Evolutionary conservation across 2,329 filamentous ascomycete species (phyloP).

Genomic region (Aspergillus sp.): DNA sequence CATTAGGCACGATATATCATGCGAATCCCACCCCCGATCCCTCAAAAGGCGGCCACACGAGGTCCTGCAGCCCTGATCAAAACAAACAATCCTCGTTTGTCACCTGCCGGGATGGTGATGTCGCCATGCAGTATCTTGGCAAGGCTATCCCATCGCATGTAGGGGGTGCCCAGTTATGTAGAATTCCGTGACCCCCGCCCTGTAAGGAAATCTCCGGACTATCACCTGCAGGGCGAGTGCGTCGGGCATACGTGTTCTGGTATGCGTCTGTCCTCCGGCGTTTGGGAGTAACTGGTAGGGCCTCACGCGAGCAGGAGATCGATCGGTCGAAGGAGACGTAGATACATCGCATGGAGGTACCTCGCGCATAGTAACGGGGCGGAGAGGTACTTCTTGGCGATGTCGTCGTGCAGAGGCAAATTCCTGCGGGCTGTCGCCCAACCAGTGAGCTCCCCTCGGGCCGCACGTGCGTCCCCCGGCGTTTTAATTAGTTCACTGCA

Average conservation of each 20-base stretch:
- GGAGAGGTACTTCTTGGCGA: too few species aligned
- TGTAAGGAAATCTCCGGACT: constrained; percentile 8
- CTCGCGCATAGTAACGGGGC: too few species aligned
- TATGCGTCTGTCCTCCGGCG: too few species aligned
- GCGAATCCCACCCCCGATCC: neutral
- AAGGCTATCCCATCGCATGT: neutral
- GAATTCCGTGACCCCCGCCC: constrained; percentile 11
- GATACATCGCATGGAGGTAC: too few species aligned
- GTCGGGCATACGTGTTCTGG: neutral
- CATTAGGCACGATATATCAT: neutral
- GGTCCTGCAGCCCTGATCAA: neutral
- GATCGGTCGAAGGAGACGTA: too few species aligned
- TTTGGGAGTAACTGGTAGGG: too few species aligned
- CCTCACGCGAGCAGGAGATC: too few species aligned
- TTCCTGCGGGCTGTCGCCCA: neutral
- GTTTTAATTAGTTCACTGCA: neutral
- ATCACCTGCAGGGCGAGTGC: neutral
- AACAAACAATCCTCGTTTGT: constrained; percentile 1
- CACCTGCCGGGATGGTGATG: neutral
- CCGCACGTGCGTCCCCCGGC: neutral
- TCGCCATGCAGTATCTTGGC: neutral
- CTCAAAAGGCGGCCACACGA: neutral
- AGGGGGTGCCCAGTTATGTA: constrained; percentile 12
- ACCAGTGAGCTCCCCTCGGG: neutral
- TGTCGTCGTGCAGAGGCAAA: neutral